Conservation (phyloP, 2,329 filamentous ascomycete genomes). For the Dactylellina haptotyla region DNA sequence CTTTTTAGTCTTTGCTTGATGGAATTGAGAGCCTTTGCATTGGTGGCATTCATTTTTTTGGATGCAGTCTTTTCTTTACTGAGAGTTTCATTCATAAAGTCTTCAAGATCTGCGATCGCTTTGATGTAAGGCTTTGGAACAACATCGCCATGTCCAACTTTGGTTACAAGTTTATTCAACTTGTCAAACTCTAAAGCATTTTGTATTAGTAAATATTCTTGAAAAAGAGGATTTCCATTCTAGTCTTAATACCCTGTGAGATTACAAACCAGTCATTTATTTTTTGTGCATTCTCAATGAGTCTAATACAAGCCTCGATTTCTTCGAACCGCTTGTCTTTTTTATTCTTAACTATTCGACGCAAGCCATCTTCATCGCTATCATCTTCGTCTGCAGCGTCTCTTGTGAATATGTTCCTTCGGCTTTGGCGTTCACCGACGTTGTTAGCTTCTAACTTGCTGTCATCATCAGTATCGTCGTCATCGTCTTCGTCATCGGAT, state of each 20-base stretch:
- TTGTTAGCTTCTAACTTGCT: slow-evolving; percentile 71
- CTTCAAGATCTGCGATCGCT: slow-evolving; percentile 90
- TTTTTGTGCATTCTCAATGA: slow-evolving; percentile 96
- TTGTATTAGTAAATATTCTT: slow-evolving; percentile 51
- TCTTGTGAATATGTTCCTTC: slow-evolving; percentile 84
- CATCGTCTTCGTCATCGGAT: slow-evolving; percentile 66
- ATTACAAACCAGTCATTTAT: slow-evolving; percentile 98
- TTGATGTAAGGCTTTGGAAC: slow-evolving; percentile 92
- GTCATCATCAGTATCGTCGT: slow-evolving; percentile 68
- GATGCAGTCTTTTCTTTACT: slow-evolving; percentile 94
- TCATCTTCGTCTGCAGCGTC: slow-evolving; percentile 80
- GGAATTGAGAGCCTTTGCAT: slow-evolving; percentile 91
- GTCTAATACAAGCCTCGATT: slow-evolving; percentile 84
- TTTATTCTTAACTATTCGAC: slow-evolving; percentile 91
- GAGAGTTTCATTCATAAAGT: slow-evolving; percentile 90
- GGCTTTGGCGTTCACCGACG: slow-evolving; percentile 66
- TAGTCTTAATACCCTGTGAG: slow-evolving; percentile 73
- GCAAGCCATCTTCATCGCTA: slow-evolving; percentile 83
- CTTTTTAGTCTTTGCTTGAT: slow-evolving; percentile 99
- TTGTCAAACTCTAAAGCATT: slow-evolving; percentile 82
- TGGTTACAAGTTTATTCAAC: slow-evolving; percentile 84
- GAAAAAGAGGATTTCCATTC: neutral
- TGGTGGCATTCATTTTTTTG: slow-evolving; percentile 99
- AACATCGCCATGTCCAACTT: slow-evolving; percentile 79
- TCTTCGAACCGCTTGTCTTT: slow-evolving; percentile 98